Conservation (phyloP, 2,329 filamentous ascomycete species). For the Clarireedia paspali region DNA sequence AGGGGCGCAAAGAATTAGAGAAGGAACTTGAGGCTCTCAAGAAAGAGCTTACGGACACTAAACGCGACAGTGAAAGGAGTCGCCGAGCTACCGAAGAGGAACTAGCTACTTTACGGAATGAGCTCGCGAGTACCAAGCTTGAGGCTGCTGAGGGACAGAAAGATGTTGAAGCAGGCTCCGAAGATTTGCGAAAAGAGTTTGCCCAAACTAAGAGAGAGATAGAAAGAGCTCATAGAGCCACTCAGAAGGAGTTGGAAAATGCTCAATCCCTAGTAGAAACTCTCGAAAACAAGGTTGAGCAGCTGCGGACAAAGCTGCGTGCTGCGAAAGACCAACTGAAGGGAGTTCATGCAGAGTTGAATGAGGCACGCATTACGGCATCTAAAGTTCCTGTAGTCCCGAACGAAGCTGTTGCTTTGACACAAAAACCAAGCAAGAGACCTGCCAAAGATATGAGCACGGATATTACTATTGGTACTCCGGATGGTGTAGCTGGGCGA, state of each 20-base stretch:
- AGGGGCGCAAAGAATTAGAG: slow-evolving; percentile 18
- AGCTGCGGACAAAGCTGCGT: slow-evolving; percentile 40
- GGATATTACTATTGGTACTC: slow-evolving; percentile 42
- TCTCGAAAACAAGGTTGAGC: slow-evolving; percentile 26
- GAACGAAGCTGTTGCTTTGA: slow-evolving; percentile 16
- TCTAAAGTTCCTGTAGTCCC: slow-evolving; percentile 11
- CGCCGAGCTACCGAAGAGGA: slow-evolving; percentile 32
- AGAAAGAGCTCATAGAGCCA: slow-evolving; percentile 18
- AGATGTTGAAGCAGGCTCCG: slow-evolving; percentile 40
- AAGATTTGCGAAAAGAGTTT: slow-evolving; percentile 31
- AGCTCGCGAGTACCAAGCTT: slow-evolving; percentile 32
- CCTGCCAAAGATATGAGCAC: slow-evolving; percentile 35
- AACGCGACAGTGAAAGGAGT: slow-evolving; percentile 34
- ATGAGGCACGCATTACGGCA: slow-evolving; percentile 30
- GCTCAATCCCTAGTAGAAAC: slow-evolving; percentile 59
- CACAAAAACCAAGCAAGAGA: slow-evolving; percentile 32
- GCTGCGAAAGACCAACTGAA: slow-evolving; percentile 67
- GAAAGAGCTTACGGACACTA: slow-evolving; percentile 30
- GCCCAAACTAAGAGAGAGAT: slow-evolving; percentile 27
- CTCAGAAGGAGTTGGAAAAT: slow-evolving; percentile 25
- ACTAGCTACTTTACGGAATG: slow-evolving; percentile 23
- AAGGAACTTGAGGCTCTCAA: slow-evolving; percentile 25
- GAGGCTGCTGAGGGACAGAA: slow-evolving; percentile 38
- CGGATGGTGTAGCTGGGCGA: slow-evolving; percentile 38
- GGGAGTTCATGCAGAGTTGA: slow-evolving; percentile 43